Evolutionary conservation across 768 basidiomycete species (phyloP).

Genomic region (Multifurca ochricompacta): DNA sequence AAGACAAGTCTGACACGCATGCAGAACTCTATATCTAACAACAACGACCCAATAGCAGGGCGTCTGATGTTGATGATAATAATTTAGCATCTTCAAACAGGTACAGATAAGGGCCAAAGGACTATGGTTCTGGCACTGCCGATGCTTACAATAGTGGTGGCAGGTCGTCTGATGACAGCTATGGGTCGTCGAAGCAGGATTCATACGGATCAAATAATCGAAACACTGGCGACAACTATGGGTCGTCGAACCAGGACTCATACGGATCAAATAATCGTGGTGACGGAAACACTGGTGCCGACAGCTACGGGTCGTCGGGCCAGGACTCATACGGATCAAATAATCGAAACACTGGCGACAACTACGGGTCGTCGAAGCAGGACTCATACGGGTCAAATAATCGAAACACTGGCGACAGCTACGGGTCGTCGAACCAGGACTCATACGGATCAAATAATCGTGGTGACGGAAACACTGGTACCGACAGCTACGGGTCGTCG

Average conservation of each 20-base stretch:
- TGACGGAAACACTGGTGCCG: too few relatives aligned
- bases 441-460: constrained; percentile 21
- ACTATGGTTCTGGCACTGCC: not conserved
- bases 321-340: too few relatives aligned
- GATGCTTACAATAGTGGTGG: constrained; percentile 5
- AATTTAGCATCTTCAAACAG: not conserved
- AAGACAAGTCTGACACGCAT: not conserved
- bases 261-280: too few relatives aligned
- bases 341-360: too few relatives aligned
- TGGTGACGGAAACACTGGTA: constrained; percentile 1
- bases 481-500: constrained; percentile 18
- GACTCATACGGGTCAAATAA: too few relatives aligned
- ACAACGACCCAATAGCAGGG: not conserved
- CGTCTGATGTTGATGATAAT: not conserved
- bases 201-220: constrained; percentile 21
- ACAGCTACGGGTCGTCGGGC: too few relatives aligned
- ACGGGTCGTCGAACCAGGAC: too few relatives aligned
- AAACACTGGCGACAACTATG: constrained; percentile 13
- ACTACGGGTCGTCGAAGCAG: too few relatives aligned
- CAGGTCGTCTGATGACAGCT: constrained; percentile 22
- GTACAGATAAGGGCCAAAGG: not conserved
- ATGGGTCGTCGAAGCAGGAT: constrained; percentile 23
- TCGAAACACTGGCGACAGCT: too few relatives aligned
- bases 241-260: too few relatives aligned
- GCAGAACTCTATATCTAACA: not conserved